A percentile compares a stretch with the other conserved stretches of the same genome.
phyloP scores from a whole-genome alignment of 495 filamentous ascomycete genomes.

The Lepraria neglecta region DNA sequence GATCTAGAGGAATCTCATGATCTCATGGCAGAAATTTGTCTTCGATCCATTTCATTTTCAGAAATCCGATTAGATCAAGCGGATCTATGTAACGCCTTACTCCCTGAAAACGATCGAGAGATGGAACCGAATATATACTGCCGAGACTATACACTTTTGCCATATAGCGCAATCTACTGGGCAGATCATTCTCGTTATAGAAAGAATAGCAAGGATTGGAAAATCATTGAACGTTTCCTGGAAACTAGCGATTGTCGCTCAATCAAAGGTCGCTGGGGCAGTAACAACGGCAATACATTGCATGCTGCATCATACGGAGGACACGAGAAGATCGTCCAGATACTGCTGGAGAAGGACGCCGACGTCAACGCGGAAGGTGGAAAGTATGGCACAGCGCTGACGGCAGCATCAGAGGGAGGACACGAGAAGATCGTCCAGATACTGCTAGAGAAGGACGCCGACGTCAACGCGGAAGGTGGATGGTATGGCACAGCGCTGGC shows the following conservation, averaged over 20 bases:
- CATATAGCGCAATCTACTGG: slow-evolving; percentile 18
- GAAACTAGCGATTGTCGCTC: background rate
- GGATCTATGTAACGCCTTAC: slow-evolving; percentile 11
- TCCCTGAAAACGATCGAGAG: slow-evolving; percentile 4
- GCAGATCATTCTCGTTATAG: slow-evolving; percentile 30
- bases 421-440: no score
- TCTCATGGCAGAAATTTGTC: slow-evolving; percentile 7
- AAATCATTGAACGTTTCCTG: slow-evolving; percentile 33
- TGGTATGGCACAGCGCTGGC: slow-evolving; percentile 26
- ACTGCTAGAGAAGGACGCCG: no score
- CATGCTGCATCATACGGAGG: background rate
- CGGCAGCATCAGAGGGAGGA: no score
- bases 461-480: slow-evolving; percentile 25
- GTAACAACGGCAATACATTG: background rate
- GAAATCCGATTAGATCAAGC: slow-evolving; percentile 2
- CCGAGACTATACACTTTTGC: background rate
- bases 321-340: background rate
- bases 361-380: background rate
- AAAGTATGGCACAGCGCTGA: no score
- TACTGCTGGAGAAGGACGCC: slow-evolving; percentile 4
- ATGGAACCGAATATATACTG: slow-evolving; percentile 25
- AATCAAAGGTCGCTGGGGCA: background rate
- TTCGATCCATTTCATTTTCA: slow-evolving; percentile 10
- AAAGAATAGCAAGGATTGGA: slow-evolving; percentile 18
- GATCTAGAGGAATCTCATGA: slow-evolving; percentile 5